Evolutionary conservation across 306 rosid genomes (phyloP).

Genomic region (Vicia villosa): DNA sequence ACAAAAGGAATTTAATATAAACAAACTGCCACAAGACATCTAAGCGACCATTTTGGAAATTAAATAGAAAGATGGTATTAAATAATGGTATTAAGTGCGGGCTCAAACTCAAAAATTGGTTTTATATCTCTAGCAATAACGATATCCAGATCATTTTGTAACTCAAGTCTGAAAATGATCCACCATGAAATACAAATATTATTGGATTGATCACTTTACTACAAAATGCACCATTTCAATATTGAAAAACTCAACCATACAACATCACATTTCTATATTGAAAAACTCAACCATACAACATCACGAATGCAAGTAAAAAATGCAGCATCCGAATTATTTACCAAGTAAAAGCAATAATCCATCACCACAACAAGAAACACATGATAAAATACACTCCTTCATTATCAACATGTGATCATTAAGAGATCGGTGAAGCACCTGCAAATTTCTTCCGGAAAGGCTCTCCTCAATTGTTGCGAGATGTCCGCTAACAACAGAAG

Average conservation of each 20-base stretch:
- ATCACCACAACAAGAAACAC: neutral
- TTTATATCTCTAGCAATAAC: slow-evolving; percentile 11
- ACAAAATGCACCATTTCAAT: slow-evolving; percentile 1
- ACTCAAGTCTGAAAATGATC: neutral
- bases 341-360: neutral
- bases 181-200: slow-evolving; percentile 18
- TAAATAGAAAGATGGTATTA: neutral
- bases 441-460: slow-evolving; percentile 84
- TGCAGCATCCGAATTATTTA: neutral
- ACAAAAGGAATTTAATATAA: slow-evolving; percentile 24
- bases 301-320: neutral
- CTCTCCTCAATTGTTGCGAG: slow-evolving; percentile 75
- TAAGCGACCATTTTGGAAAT: neutral
- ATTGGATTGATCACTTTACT: slow-evolving; percentile 11
- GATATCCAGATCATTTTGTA: neutral
- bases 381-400: neutral
- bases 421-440: slow-evolving; percentile 45
- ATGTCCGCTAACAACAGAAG: slow-evolving; percentile 87
- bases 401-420: neutral
- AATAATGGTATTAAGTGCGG: neutral
- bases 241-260: slow-evolving; percentile 14
- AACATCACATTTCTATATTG: slow-evolving; percentile 14
- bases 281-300: slow-evolving; percentile 21
- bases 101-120: neutral
- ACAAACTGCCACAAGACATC: slow-evolving; percentile 23